Evolutionary conservation across 139 green algal genomes (phyloP).

Genomic region (Yamagishiella unicocca): DNA sequence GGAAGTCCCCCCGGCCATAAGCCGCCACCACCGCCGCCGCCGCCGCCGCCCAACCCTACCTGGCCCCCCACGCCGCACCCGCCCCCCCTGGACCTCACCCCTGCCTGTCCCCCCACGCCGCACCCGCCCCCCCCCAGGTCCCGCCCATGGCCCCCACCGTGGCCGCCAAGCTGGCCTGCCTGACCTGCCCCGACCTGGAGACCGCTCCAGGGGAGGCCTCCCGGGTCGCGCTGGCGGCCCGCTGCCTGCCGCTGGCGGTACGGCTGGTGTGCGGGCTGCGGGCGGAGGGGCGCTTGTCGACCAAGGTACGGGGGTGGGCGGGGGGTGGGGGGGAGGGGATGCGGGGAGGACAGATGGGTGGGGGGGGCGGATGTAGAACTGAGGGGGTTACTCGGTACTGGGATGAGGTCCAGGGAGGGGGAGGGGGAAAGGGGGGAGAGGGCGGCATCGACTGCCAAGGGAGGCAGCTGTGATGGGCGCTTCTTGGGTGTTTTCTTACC

Average conservation of each 20-base stretch:
- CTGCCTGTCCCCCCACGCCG: background rate
- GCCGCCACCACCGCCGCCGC: too few relatives aligned
- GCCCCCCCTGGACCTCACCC: background rate
- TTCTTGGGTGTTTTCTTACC: too few relatives aligned
- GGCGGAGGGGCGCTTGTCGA: constrained; percentile 26
- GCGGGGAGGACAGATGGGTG: background rate
- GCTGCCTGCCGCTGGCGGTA: constrained; percentile 38
- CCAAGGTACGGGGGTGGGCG: background rate
- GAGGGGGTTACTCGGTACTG: too few relatives aligned
- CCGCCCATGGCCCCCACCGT: background rate
- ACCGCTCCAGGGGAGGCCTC: background rate
- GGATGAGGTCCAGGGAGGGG: too few relatives aligned
- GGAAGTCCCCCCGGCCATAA: too few relatives aligned
- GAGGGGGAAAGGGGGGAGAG: background rate
- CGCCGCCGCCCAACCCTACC: too few relatives aligned
- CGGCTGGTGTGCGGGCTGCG: constrained; percentile 19
- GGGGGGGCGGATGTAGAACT: background rate
- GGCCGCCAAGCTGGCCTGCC: constrained; percentile 21
- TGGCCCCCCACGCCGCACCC: too few relatives aligned
- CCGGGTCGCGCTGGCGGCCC: constrained; percentile 15
- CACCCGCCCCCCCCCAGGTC: background rate
- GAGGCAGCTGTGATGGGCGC: too few relatives aligned
- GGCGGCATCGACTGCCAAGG: too few relatives aligned
- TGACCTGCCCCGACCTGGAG: constrained; percentile 25
- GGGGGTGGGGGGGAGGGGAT: background rate